A percentile compares a stretch with the other conserved stretches of the same genome.
Conservation (phyloP, 2,329 filamentous ascomycete genomes). For the Karstenula rhodostoma region DNA sequence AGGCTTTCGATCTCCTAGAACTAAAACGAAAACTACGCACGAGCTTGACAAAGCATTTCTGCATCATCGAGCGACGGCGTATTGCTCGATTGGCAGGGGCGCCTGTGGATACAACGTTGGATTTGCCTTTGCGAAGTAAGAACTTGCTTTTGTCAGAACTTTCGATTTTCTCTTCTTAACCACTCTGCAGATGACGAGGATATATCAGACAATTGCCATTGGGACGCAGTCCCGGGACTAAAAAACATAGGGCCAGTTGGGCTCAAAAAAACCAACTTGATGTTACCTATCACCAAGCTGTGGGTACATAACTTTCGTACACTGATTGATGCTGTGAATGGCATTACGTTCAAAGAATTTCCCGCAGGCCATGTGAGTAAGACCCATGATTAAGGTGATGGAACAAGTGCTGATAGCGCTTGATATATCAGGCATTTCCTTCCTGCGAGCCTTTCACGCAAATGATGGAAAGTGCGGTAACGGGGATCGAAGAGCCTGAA, state of each 20-base stretch:
- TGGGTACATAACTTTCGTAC: slow-evolving; percentile 22
- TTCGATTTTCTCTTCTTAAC: slow-evolving; percentile 11
- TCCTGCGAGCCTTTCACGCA: neutral
- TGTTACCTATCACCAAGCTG: neutral
- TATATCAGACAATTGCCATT: slow-evolving; percentile 40
- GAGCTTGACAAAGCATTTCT: slow-evolving; percentile 44
- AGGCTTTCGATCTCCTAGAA: slow-evolving; percentile 33
- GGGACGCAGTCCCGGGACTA: slow-evolving; percentile 34
- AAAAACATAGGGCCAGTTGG: slow-evolving; percentile 17
- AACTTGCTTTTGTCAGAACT: slow-evolving; percentile 3
- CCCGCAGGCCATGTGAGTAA: neutral
- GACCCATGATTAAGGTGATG: neutral
- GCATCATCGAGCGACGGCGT: slow-evolving; percentile 40
- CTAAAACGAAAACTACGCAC: slow-evolving; percentile 34
- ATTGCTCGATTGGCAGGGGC: slow-evolving; percentile 42
- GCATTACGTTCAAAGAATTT: neutral
- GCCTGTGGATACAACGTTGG: slow-evolving; percentile 27
- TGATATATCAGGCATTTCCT: neutral
- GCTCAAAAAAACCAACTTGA: slow-evolving; percentile 10
- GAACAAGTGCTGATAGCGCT: neutral
- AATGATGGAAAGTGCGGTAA: too few species aligned
- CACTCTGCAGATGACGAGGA: slow-evolving; percentile 27
- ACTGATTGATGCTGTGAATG: slow-evolving; percentile 22
- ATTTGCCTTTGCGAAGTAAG: slow-evolving; percentile 31
- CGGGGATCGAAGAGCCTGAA: neutral